Evolutionary conservation across 139 green algal genomes (phyloP), one percentile per base, ranked within the genome.

Genomic region (Auxenochlorella pyrenoidosa): DNA sequence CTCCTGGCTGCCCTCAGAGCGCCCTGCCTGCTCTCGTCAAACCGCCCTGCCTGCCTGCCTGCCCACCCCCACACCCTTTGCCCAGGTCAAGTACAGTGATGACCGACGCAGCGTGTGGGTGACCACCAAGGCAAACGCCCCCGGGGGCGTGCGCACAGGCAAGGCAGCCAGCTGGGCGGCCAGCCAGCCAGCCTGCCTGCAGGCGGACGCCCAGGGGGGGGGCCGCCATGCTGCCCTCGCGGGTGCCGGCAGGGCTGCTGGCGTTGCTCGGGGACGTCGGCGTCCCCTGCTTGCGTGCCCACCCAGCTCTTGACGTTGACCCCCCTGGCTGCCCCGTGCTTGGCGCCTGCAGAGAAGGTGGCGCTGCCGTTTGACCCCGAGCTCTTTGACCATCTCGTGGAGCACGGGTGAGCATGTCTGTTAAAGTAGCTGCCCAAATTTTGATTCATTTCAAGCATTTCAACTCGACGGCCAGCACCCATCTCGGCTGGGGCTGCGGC

Each of bases 301-400:
- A 0, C 76, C 36, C 19, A 28, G 12, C 28, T 32, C 41, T 43
- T n/a, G n/a, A n/a, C n/a, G n/a, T n/a, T n/a, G n/a, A n/a, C n/a
- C 73, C 66, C n/a, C 75, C 28, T 24, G 44, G 5, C 24, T 21
- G 28, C 32, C 47, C 47, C 36, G 4, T 73, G 66, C 30, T 10
- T 34, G 21, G 36, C 32, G n/a, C n/a, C 79, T 85, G 80, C 80
- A 85, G 89, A 94, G 83, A 92, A 94, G 84, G 93, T 98, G 24
- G 94, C 93, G 1, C 81, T 98, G 60, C 93, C 95, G 1, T 95
- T 91, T 44, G 96, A 98, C 91, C 94, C 96, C 0, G 92, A 95
- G 28, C 90, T 98, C 18, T 92, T 96, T 58, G 92, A 97, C 84
- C 94, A 97, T 90, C 88, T 98, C 83, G 82, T 94, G 43, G 58